Evolutionary conservation across 108 stramenopile species (phyloP).

Genomic region (Cyclotella sp.): DNA sequence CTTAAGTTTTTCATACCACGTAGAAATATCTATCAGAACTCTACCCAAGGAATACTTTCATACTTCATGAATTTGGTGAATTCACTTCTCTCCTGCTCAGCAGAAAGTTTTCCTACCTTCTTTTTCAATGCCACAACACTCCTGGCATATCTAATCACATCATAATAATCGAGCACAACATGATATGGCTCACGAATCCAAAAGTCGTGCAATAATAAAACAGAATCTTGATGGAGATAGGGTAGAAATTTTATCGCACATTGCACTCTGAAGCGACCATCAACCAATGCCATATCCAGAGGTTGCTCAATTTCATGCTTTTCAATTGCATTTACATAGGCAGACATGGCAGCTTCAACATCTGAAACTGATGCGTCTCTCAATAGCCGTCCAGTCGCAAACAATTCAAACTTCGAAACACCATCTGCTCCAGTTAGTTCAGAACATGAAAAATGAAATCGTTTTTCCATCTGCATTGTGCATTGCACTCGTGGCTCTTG

Average conservation of each 20-base stretch:
- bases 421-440: conserved; percentile 24
- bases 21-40: background rate
- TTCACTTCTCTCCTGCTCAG: conserved; percentile 13
- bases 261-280: conserved; percentile 32
- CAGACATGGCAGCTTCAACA: conserved; percentile 14
- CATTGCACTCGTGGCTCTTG: conserved; percentile 27
- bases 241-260: conserved; percentile 35
- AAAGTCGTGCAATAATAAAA: conserved; percentile 32
- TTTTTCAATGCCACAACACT: conserved; percentile 39
- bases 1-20: no score
- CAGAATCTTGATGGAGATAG: conserved; percentile 3
- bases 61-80: conserved; percentile 25
- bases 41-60: background rate
- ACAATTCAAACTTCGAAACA: background rate
- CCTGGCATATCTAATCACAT: conserved; percentile 43
- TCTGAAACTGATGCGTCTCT: conserved; percentile 5
- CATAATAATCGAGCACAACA: conserved; percentile 30
- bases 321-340: conserved; percentile 31
- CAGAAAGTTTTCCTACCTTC: conserved; percentile 8
- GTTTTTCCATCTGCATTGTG: conserved; percentile 9
- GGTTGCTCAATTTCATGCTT: background rate
- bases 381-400: conserved; percentile 9
- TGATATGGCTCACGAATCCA: conserved; percentile 25
- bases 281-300: conserved; percentile 29
- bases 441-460: conserved; percentile 21